A percentile compares a stretch with the other conserved stretches of the same genome.
phyloP scores from a whole-genome alignment of 2,329 filamentous ascomycete species.

The Grosmannia clavigera region DNA sequence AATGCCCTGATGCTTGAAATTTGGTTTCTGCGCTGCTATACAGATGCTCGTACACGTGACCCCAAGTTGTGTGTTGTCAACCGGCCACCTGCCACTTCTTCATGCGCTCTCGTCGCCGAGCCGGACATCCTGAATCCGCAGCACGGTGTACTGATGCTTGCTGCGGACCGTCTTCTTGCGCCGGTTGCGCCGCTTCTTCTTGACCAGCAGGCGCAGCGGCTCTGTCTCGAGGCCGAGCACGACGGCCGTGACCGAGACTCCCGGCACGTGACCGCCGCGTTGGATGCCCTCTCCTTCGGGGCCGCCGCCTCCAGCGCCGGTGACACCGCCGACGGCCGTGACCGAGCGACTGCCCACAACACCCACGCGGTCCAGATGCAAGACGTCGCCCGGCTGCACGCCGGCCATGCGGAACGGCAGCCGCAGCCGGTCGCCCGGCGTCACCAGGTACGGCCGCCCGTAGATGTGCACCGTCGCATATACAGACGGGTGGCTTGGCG shows the following conservation, averaged over 20 bases:
- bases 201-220: conserved; percentile 64
- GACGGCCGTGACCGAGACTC: conserved; percentile 34
- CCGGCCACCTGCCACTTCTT: neutral
- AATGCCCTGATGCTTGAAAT: neutral
- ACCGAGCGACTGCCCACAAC: conserved; percentile 58
- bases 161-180: conserved; percentile 66
- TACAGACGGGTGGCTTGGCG: conserved; percentile 8
- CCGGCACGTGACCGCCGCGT: conserved; percentile 4
- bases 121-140: conserved; percentile 60
- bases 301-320: neutral
- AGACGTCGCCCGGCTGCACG: conserved; percentile 67
- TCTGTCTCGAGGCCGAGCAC: conserved; percentile 78
- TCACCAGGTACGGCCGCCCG: conserved; percentile 67
- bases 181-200: conserved; percentile 68
- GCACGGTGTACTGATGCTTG: conserved; percentile 81
- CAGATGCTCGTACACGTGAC: neutral
- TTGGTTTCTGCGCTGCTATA: neutral
- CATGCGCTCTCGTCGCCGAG: neutral
- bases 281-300: neutral
- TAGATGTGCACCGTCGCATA: conserved; percentile 75
- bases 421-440: conserved; percentile 60
- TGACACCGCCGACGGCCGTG: conserved; percentile 6
- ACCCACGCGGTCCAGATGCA: conserved; percentile 77
- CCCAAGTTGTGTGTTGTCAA: neutral
- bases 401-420: conserved; percentile 70